Percentiles rank a stretch among this genome's conserved stretches.
Conservation (phyloP, 129 eudicot species). For the Tagetes patula region DNA sequence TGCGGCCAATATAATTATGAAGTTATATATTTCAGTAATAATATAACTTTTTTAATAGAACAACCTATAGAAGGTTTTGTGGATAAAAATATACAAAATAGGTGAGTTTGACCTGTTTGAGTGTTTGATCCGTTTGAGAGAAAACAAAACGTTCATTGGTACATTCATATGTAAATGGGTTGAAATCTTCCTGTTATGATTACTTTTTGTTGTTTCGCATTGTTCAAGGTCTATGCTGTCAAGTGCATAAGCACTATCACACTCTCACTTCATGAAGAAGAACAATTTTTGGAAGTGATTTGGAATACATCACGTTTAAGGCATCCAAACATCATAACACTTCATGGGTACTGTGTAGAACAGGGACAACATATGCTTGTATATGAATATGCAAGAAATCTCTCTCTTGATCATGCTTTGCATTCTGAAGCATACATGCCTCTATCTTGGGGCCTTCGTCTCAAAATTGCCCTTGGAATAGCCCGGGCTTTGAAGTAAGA, state of each 20-base stretch:
- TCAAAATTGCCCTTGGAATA: slow-evolving; percentile 73
- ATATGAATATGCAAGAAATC: slow-evolving; percentile 69
- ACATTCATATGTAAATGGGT: neutral
- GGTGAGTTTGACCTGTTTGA: no score
- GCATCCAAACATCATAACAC: slow-evolving; percentile 80
- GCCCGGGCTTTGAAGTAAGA: slow-evolving; percentile 84
- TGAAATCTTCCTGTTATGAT: neutral
- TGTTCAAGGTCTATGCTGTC: slow-evolving; percentile 64
- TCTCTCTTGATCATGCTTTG: slow-evolving; percentile 67
- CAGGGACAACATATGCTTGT: slow-evolving; percentile 79
- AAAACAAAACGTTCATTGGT: neutral
- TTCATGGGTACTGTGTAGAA: slow-evolving; percentile 77
- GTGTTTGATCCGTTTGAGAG: slow-evolving; percentile 1
- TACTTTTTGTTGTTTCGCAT: neutral
- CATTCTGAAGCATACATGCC: slow-evolving; percentile 60
- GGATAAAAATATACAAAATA: no score
- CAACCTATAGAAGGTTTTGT: neutral
- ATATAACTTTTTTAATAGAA: neutral
- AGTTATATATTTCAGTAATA: neutral
- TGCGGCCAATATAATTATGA: neutral
- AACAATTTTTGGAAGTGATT: slow-evolving; percentile 66
- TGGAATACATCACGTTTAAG: slow-evolving; percentile 59
- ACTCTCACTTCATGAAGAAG: slow-evolving; percentile 77
- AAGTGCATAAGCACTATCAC: slow-evolving; percentile 60
- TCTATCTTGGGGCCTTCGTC: slow-evolving; percentile 79